Evolutionary conservation across 768 basidiomycete genomes (phyloP), one percentile per base, ranked within the genome.

Genomic region (Suillus paluster): DNA sequence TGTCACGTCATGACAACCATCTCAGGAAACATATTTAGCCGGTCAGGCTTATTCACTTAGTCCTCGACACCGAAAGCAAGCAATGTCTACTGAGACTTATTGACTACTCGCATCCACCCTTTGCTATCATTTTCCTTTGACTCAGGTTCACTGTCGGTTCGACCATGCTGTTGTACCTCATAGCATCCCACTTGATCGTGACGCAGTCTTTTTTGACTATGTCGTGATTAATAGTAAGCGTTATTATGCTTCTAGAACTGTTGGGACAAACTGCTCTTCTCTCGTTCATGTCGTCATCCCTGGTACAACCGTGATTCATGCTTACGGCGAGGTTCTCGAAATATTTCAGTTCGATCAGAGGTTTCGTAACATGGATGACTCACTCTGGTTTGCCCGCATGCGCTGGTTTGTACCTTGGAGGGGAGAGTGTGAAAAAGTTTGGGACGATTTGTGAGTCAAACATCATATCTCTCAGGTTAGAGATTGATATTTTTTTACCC

Each of bases 181-280:
- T 11, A 57, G 61, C 34, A 7, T 57, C 6, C 55, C 45, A 2
- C 23, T 62, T 5, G 15, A 45, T 23, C 15, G 10, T 5, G 5
- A 42, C 5, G 46, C 61, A 2, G 30, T 25, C 23, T 62, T 62
- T 6, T 62, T 49, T 27, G 45, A 62, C 46, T 62, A 62, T 48
- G 55, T 62, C 2, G n/a, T 62, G 2, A 12, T 62, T 14, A 23
- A 27, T 38, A 30, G 61, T 9, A 62, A 49, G 44, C 30, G 42
- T 7, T 62, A 49, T 25, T 19, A 62, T 48, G 33, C 54, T 2
- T 62, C 55, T 12, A 14, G 34, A 11, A 10, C 58, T 1, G 15
- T n/a, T 7, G 49, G 58, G 14, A 25, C 46, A 23, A 59, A 49
- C 9, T 10, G 2, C 6, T 59, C 58, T 3, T 59, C 39, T 11